Evolutionary conservation across 805 yeast species (phyloP).

Genomic region (Jamesozyma jinghongensis): DNA sequence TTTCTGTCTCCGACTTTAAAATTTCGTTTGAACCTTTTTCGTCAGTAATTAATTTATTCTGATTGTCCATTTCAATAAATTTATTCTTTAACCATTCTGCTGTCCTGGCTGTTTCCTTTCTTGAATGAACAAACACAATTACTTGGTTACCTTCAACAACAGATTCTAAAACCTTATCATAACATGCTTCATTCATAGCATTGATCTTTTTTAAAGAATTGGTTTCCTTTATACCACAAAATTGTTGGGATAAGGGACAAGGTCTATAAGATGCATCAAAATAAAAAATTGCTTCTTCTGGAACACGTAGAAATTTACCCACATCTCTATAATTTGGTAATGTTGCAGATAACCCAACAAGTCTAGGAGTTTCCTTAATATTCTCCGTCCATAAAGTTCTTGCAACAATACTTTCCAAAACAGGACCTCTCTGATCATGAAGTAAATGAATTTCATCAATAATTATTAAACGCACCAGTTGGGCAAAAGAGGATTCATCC

Average conservation of each 20-base stretch:
- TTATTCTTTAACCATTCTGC: conserved; percentile 65
- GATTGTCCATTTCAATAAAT: conserved; percentile 45
- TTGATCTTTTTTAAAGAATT: conserved; percentile 65
- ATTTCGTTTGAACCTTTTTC: conserved; percentile 53
- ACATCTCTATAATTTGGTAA: conserved; percentile 85
- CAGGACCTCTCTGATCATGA: conserved; percentile 95
- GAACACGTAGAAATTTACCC: conserved; percentile 68
- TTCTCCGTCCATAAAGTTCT: conserved; percentile 46
- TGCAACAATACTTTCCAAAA: conserved; percentile 77
- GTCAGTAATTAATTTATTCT: conserved; percentile 36
- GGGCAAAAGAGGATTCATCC: conserved; percentile 54
- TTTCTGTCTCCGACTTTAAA: conserved; percentile 52
- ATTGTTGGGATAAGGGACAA: conserved; percentile 84
- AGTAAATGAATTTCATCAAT: conserved; percentile 89
- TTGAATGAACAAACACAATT: conserved; percentile 85
- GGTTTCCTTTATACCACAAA: conserved; percentile 78
- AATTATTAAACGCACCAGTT: conserved; percentile 59
- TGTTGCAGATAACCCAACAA: conserved; percentile 88
- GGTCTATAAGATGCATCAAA: conserved; percentile 84
- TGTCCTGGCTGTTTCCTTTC: conserved; percentile 83
- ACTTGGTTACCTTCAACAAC: conserved; percentile 61
- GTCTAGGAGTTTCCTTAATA: conserved; percentile 44
- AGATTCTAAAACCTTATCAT: conserved; percentile 64
- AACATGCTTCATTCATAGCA: conserved; percentile 88
- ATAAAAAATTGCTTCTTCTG: conserved; percentile 55